Percentiles rank a stretch among this genome's conserved stretches.
Conservation (phyloP, 768 basidiomycete species). For the Botryobasidium botryosum region DNA sequence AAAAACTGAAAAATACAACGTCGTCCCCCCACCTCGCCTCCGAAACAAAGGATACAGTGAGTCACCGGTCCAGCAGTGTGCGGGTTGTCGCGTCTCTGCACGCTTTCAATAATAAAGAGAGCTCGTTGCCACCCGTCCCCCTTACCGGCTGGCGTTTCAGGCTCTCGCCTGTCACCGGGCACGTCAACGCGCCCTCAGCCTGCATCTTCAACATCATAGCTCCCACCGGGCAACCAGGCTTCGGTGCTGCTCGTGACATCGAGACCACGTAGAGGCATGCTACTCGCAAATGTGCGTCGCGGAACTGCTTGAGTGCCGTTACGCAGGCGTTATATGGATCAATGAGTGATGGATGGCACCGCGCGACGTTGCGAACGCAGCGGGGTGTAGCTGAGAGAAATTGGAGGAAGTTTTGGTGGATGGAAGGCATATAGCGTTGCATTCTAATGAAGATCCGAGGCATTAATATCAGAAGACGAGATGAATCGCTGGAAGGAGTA, state of each 20-base stretch:
- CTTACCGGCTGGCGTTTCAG: not conserved
- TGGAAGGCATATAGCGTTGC: constrained; percentile 1
- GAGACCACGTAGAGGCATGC: constrained; percentile 1
- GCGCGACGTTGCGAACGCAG: not conserved
- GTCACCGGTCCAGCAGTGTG: too few relatives aligned
- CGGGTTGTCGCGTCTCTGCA: not conserved
- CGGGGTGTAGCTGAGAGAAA: not conserved
- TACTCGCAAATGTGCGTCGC: not conserved
- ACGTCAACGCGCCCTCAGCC: not conserved
- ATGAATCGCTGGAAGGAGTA: not conserved
- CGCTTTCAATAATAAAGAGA: not conserved
- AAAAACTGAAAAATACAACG: too few relatives aligned
- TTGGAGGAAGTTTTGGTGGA: not conserved
- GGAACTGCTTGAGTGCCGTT: not conserved
- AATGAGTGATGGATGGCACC: not conserved
- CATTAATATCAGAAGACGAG: not conserved
- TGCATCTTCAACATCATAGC: not conserved
- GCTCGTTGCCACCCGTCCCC: not conserved
- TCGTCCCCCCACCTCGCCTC: too few relatives aligned
- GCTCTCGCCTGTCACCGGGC: not conserved
- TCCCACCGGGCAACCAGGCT: not conserved
- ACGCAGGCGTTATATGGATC: not conserved
- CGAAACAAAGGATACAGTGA: too few relatives aligned
- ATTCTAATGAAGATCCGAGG: constrained; percentile 1
- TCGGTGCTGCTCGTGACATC: not conserved